phyloP scores from a whole-genome alignment of 352 stramenopile genomes.

The Phytophthora melonis region DNA sequence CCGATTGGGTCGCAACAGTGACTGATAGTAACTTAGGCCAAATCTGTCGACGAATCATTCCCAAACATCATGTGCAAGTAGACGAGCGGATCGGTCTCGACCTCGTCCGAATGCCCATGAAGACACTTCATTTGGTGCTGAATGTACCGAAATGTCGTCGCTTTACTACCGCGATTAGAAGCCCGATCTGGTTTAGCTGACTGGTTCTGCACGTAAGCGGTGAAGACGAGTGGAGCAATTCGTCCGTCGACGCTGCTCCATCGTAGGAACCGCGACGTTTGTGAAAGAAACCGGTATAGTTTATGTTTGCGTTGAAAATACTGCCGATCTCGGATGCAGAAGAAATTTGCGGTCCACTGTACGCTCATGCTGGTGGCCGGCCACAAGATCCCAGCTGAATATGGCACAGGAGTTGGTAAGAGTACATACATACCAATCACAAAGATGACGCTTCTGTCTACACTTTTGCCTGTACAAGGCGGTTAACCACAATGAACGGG shows the following conservation, averaged over 20 bases:
- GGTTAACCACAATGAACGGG: neutral
- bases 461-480: neutral
- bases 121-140: conserved; percentile 28
- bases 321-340: conserved; percentile 18
- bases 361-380: conserved; percentile 19
- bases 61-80: conserved; percentile 16
- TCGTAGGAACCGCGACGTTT: neutral
- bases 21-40: conserved; percentile 31
- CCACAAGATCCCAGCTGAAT: conserved; percentile 15
- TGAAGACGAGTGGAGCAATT: neutral
- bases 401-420: conserved; percentile 14
- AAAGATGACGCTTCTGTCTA: neutral
- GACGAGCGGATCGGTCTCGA: conserved; percentile 40
- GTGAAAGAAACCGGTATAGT: neutral
- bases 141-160: conserved; percentile 13
- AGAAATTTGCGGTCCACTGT: conserved; percentile 28
- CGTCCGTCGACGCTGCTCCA: neutral
- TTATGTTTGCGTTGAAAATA: neutral
- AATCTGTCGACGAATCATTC: neutral
- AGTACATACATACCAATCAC: conserved; percentile 3
- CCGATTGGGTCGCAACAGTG: neutral
- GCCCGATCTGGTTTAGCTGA: neutral
- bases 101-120: conserved; percentile 11
- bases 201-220: neutral
- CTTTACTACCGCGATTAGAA: neutral